Percentiles rank a stretch among this genome's conserved stretches.
Evolutionary conservation across 2,329 filamentous ascomycete genomes (phyloP).

Genomic region (Cadophora sp.): DNA sequence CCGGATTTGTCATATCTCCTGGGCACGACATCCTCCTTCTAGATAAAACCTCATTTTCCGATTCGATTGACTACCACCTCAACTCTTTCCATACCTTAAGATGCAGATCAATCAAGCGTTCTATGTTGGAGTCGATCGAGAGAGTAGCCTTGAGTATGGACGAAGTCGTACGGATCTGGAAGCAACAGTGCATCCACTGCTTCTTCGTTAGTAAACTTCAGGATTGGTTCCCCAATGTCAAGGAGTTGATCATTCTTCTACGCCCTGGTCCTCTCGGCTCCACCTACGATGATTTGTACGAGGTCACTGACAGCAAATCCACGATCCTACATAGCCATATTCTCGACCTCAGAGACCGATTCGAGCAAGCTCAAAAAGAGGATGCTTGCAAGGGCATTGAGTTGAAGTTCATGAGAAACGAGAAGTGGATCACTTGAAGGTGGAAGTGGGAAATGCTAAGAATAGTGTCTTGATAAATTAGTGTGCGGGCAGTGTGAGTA

Average conservation of each 20-base stretch:
- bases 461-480: not conserved
- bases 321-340: not conserved
- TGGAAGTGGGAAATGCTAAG: too few relatives aligned
- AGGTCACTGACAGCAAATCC: not conserved
- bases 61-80: slow-evolving; percentile 5
- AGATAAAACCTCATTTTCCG: slow-evolving; percentile 14
- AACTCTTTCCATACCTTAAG: slow-evolving; percentile 13
- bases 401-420: slow-evolving; percentile 21
- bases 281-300: slow-evolving; percentile 18
- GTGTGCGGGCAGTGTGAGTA: not conserved
- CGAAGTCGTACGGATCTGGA: slow-evolving; percentile 15
- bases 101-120: not conserved
- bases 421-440: slow-evolving; percentile 5
- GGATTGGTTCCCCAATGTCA: slow-evolving; percentile 13
- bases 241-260: slow-evolving; percentile 22
- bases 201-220: slow-evolving; percentile 4
- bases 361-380: slow-evolving; percentile 11
- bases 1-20: slow-evolving; percentile 9
- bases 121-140: not conserved
- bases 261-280: slow-evolving; percentile 12
- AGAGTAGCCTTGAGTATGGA: slow-evolving; percentile 13
- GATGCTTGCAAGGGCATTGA: not conserved
- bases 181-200: slow-evolving; percentile 19
- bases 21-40: slow-evolving; percentile 17
- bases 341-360: slow-evolving; percentile 1